Conservation (phyloP, 257 asterid species). For the Nemophila menziesii region DNA sequence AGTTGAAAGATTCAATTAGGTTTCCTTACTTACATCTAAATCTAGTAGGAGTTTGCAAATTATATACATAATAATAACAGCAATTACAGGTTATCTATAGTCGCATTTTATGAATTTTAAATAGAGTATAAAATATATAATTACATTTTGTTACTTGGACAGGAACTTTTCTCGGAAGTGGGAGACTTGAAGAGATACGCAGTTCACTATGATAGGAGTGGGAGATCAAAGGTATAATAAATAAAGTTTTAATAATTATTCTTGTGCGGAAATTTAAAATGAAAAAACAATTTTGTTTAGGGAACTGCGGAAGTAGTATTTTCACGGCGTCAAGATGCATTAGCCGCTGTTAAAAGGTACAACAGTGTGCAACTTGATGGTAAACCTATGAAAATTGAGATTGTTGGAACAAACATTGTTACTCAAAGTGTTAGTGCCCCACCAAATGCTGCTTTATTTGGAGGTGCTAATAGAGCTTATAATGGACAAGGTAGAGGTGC, state of each 20-base stretch:
- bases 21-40: too few relatives aligned
- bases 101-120: too few relatives aligned
- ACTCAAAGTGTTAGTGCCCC: constrained; percentile 26
- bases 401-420: constrained; percentile 38
- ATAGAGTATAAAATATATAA: too few relatives aligned
- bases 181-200: constrained; percentile 70
- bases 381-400: constrained; percentile 55
- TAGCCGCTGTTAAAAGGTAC: constrained; percentile 51
- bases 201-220: constrained; percentile 82
- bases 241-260: constrained; percentile 16
- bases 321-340: constrained; percentile 44
- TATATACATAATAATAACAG: too few relatives aligned
- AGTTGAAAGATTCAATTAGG: too few relatives aligned
- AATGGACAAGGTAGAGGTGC: too few relatives aligned
- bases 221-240: constrained; percentile 80
- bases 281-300: constrained; percentile 25
- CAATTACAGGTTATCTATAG: too few relatives aligned
- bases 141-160: constrained; percentile 12
- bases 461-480: constrained; percentile 20
- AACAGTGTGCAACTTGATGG: constrained; percentile 63
- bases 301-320: constrained; percentile 90
- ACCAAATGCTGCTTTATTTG: constrained; percentile 23
- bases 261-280: constrained; percentile 21
- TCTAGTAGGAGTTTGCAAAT: too few relatives aligned
- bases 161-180: constrained; percentile 90